phyloP scores from a whole-genome alignment of 495 filamentous ascomycete genomes.

The Talaromyces adpressus region DNA sequence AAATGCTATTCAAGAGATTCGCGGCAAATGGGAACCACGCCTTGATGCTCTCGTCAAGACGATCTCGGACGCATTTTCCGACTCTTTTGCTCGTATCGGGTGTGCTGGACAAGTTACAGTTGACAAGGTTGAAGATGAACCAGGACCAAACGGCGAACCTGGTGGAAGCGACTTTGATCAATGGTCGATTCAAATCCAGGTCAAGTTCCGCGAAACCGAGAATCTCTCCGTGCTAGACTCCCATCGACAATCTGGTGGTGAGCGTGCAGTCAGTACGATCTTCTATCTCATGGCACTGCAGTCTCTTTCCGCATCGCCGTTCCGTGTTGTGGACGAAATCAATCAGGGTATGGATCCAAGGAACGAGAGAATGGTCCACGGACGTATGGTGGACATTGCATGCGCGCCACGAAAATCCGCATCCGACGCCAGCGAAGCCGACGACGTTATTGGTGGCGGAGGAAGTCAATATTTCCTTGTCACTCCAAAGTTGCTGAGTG shows the following conservation, averaged over 20 bases:
- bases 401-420: constrained; percentile 60
- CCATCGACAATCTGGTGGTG: constrained; percentile 92
- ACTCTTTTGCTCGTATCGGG: constrained; percentile 87
- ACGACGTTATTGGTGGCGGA: constrained; percentile 23
- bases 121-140: constrained; percentile 33
- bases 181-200: constrained; percentile 89
- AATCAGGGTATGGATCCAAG: constrained; percentile 99
- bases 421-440: constrained; percentile 13
- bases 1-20: constrained; percentile 50
- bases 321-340: constrained; percentile 98
- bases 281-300: constrained; percentile 99
- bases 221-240: constrained; percentile 75
- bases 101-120: constrained; percentile 90
- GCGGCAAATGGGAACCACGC: constrained; percentile 70
- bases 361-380: constrained; percentile 96
- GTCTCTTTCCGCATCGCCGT: constrained; percentile 87
- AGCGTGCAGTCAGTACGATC: constrained; percentile 93
- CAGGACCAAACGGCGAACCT: constrained; percentile 27
- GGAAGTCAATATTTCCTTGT: constrained; percentile 83
- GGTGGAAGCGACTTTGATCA: constrained; percentile 80
- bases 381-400: constrained; percentile 91
- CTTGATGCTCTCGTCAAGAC: constrained; percentile 69
- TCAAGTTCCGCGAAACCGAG: constrained; percentile 88
- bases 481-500: constrained; percentile 90
- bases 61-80: constrained; percentile 83